These are phyloP conservation scores for Pseudoperonospora humuli DNA, from an alignment of 352 stramenopile genomes.

Conservation along the genomic window DNA sequence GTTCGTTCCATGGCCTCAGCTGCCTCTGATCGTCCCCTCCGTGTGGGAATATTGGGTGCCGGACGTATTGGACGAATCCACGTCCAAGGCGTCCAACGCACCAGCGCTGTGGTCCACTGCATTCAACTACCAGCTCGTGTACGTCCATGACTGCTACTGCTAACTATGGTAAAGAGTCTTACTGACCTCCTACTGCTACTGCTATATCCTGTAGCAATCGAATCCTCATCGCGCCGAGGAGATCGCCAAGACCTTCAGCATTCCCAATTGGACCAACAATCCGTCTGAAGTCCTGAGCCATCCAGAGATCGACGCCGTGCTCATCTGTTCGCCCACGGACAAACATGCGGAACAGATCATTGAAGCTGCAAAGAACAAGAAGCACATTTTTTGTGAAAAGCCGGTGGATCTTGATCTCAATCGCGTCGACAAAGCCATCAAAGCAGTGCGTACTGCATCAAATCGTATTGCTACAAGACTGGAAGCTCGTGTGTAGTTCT, in stretches of 20 bases:
- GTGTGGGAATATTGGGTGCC: slow-evolving; percentile 60
- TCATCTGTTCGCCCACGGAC: slow-evolving; percentile 93
- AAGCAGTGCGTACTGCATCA: slow-evolving; percentile 27
- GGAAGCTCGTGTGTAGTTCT: not conserved
- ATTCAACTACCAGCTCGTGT: slow-evolving; percentile 27
- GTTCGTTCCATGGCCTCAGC: slow-evolving; percentile 11
- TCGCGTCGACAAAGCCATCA: slow-evolving; percentile 35
- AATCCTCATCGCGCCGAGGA: slow-evolving; percentile 24
- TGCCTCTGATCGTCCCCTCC: slow-evolving; percentile 21
- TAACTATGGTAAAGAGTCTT: not conserved
- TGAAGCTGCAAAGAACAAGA: slow-evolving; percentile 83
- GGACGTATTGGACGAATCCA: slow-evolving; percentile 67
- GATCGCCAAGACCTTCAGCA: slow-evolving; percentile 34
- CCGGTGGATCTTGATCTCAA: slow-evolving; percentile 89
- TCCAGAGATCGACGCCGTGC: slow-evolving; percentile 90
- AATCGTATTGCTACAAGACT: not conserved
- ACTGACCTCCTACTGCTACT: not conserved
- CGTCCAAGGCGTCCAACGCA: slow-evolving; percentile 37
- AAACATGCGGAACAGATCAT: slow-evolving; percentile 94
- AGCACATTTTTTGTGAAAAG: slow-evolving; percentile 96
- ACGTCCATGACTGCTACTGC: not conserved
- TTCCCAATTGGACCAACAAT: slow-evolving; percentile 58
- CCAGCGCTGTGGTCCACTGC: slow-evolving; percentile 36
- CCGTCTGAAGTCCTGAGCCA: slow-evolving; percentile 90
- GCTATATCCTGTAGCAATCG: slow-evolving; percentile 8